Evolutionary conservation across 495 filamentous ascomycete species (phyloP), one percentile per base, ranked within the genome.

Genomic region (Chaetomium cochliodes): DNA sequence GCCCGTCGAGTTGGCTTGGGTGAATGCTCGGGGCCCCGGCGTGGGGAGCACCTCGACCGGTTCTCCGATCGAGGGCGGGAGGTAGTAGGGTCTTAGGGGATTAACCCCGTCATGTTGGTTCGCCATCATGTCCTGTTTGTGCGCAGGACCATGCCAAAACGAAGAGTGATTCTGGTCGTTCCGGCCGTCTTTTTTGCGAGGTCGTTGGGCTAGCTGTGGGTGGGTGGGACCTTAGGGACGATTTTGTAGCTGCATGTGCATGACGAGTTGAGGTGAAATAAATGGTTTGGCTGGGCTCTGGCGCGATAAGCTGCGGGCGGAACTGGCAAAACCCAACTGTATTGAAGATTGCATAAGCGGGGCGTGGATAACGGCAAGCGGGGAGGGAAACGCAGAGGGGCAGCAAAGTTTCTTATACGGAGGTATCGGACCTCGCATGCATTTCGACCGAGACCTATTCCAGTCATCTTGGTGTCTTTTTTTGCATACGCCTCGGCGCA

Each of bases 11-110:
- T 82, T 82, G 62, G 74, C 70, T 70, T 84, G 73, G 18, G 78
- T 58, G 60, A 82, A 80, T 22, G 80, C 76, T 62, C 77, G 79
- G 47, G 79, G 76, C 1, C 76, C 75, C 4, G 82, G 78, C 1
- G 76, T 72, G 22, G 72, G 67, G 20, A 67, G 62, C 18, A 64
- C 42, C 54, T 77, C 80, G 54, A 69, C 65, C n/a, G 81, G 75
- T 33, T 86, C 81, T 28, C 89, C 86, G 61, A 92, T 86, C 3
- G 91, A 85, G 5, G 92, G 92, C 23, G 93, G 92, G 67, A 92
- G 86, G 78, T 98, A 97, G 78, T 98, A 98, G 1, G 94, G 94
- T 65, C 94, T 85, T 52, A 98, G 82, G 63, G 94, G 94, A 77
- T 98, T 98, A 62, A 90, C 89, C 67, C 85, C 86, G 63, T 84